Evolutionary conservation across 495 filamentous ascomycete genomes (phyloP).

Genomic region (Neurospora terricola): DNA sequence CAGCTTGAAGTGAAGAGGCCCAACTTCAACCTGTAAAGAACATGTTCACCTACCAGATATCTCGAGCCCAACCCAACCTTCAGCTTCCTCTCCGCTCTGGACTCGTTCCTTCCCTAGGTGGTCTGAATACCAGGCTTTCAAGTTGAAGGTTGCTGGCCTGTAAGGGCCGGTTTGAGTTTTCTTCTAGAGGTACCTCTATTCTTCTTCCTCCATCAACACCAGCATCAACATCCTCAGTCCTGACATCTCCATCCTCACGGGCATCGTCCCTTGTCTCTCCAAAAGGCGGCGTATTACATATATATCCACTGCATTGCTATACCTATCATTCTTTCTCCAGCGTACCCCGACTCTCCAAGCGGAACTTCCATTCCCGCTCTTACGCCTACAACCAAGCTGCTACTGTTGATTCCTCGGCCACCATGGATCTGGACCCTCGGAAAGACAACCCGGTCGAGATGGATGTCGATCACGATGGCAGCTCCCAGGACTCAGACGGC

Average conservation of each 20-base stretch:
- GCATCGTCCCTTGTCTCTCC: neutral
- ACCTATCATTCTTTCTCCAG: neutral
- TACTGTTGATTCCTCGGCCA: neutral
- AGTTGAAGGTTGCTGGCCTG: neutral
- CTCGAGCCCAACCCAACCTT: neutral
- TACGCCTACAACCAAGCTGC: neutral
- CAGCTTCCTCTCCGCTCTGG: neutral
- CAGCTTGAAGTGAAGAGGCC: neutral
- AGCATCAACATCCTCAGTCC: neutral
- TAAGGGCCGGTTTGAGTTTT: neutral
- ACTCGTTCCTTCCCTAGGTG: neutral
- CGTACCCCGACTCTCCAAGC: neutral
- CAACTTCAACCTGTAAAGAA: neutral
- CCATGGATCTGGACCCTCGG: neutral
- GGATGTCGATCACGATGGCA: constrained; percentile 3
- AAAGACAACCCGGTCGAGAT: neutral
- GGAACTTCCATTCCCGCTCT: neutral
- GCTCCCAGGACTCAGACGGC: constrained; percentile 4
- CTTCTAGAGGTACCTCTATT: neutral
- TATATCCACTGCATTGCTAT: neutral
- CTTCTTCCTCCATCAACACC: neutral
- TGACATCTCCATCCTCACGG: neutral
- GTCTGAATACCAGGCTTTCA: neutral
- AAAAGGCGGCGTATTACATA: neutral
- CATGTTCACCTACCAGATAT: neutral